Evolutionary conservation across 1,139 yeast genomes (phyloP).

Genomic region (Starmera stellimalicola): DNA sequence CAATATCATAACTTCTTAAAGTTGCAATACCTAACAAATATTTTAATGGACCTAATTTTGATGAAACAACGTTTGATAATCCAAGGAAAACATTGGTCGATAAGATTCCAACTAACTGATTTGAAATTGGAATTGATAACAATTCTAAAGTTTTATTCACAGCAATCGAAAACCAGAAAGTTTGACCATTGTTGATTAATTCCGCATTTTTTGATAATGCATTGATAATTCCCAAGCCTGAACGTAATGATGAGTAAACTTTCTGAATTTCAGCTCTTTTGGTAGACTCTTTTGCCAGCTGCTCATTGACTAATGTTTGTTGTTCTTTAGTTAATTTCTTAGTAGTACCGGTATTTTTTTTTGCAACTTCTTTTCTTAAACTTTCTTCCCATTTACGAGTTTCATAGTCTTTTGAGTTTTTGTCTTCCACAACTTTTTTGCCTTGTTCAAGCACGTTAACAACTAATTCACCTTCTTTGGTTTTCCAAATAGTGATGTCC

Average conservation of each 20-base stretch:
- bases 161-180: constrained; percentile 64
- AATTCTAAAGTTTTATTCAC: constrained; percentile 36
- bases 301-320: constrained; percentile 47
- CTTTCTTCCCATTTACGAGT: constrained; percentile 86
- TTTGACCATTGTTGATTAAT: constrained; percentile 58
- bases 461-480: constrained; percentile 62
- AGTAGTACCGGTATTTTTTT: constrained; percentile 27
- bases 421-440: constrained; percentile 31
- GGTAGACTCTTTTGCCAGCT: constrained; percentile 47
- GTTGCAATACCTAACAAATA: constrained; percentile 59
- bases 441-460: constrained; percentile 46
- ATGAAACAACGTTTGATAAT: constrained; percentile 33
- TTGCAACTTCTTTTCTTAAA: constrained; percentile 63
- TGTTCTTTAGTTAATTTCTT: constrained; percentile 74
- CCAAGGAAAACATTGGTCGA: constrained; percentile 31
- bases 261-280: constrained; percentile 40
- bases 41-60: constrained; percentile 42
- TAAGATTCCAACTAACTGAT: constrained; percentile 31
- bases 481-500: constrained; percentile 55
- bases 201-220: constrained; percentile 43
- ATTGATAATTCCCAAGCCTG: constrained; percentile 44
- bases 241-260: constrained; percentile 30
- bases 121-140: constrained; percentile 26
- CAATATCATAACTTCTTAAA: constrained; percentile 41
- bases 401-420: constrained; percentile 76